phyloP scores from a whole-genome alignment of 257 asterid genomes.

The Solanum phureja region DNA sequence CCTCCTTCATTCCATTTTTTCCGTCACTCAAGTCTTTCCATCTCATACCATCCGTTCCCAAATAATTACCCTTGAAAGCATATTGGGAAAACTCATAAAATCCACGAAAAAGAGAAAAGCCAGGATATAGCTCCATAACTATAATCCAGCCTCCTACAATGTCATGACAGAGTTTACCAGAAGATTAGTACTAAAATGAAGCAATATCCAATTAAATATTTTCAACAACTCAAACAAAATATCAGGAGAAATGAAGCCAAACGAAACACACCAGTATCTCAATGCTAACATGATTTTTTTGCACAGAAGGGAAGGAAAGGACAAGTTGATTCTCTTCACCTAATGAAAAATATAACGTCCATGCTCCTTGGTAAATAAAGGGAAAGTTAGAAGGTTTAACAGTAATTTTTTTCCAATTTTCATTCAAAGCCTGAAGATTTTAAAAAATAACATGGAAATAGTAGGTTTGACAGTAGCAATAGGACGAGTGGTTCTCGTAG shows the following conservation, averaged over 20 bases:
- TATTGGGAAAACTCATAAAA: constrained; percentile 76
- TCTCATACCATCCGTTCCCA: constrained; percentile 91
- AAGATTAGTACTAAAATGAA: background rate
- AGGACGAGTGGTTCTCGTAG: background rate
- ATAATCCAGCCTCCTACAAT: constrained; percentile 69
- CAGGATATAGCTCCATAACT: constrained; percentile 89
- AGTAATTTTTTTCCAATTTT: background rate
- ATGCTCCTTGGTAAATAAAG: background rate
- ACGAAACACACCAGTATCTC: background rate
- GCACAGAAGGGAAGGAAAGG: background rate
- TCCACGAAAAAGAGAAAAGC: constrained; percentile 85
- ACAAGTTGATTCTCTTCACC: background rate
- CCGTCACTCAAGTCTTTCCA: constrained; percentile 68
- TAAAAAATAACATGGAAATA: background rate
- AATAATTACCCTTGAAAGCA: constrained; percentile 49
- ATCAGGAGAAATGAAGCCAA: background rate
- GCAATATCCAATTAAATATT: background rate
- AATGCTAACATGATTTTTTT: background rate
- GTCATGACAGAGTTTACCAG: constrained; percentile 1
- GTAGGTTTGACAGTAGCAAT: background rate
- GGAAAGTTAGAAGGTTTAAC: background rate
- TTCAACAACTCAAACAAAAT: background rate
- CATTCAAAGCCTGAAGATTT: background rate
- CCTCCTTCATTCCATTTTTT: constrained; percentile 65
- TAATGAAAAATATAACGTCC: background rate